These are phyloP conservation scores for Colletotrichum sp. DNA, from an alignment of 2,329 filamentous ascomycete genomes.

Conservation along the genomic window DNA sequence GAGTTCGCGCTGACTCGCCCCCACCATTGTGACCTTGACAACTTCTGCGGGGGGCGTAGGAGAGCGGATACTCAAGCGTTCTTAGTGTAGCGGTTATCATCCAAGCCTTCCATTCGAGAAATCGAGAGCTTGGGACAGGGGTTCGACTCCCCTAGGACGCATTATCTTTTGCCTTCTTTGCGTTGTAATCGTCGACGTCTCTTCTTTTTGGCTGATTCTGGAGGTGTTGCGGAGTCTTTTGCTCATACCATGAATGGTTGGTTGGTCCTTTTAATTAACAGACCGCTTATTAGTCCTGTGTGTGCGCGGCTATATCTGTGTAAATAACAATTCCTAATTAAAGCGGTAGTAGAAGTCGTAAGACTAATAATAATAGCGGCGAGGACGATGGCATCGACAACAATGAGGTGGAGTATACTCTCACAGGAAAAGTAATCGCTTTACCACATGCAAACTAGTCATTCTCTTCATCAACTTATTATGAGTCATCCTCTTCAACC, in stretches of 20 bases:
- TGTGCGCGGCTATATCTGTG: too few relatives aligned
- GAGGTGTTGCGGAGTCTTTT: background rate
- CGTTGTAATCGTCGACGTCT: background rate
- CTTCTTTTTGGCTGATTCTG: fast-evolving
- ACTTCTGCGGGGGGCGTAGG: background rate
- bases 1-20: background rate
- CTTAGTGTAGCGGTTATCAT: background rate
- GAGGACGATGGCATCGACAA: too few relatives aligned
- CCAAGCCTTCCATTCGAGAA: background rate
- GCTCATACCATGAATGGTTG: background rate
- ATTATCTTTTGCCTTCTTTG: background rate
- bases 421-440: too few relatives aligned
- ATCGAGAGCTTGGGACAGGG: background rate
- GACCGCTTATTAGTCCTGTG: fast-evolving
- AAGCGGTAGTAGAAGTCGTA: too few relatives aligned
- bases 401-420: fast-evolving
- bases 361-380: fast-evolving
- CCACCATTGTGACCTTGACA: background rate
- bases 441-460: fast-evolving
- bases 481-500: background rate
- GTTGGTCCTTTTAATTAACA: too few relatives aligned
- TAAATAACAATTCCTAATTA: fast-evolving
- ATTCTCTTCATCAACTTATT: too few relatives aligned
- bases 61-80: background rate
- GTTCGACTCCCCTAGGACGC: background rate